A percentile compares a stretch with the other conserved stretches of the same genome.
These are phyloP conservation scores for Camellia lanceoleosa DNA, from an alignment of 148 eudicot genomes.

Conservation along the genomic window DNA sequence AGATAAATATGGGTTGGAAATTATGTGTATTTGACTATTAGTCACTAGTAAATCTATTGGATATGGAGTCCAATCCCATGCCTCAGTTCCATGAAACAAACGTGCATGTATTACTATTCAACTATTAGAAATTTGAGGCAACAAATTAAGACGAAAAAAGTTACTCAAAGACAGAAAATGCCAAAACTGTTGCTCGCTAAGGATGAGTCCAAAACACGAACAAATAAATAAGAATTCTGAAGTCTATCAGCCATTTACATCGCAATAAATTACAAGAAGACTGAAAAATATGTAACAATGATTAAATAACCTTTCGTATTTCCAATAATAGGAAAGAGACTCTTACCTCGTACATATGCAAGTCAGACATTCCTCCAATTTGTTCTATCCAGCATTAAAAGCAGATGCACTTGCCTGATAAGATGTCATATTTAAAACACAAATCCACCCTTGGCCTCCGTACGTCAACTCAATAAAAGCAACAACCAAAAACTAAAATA, in stretches of 20 bases:
- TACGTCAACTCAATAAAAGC: conserved; percentile 25
- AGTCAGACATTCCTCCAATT: conserved; percentile 57
- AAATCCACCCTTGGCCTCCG: conserved; percentile 32
- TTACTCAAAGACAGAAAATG: background rate
- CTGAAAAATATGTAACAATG: background rate
- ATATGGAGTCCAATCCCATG: too few relatives aligned
- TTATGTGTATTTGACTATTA: too few relatives aligned
- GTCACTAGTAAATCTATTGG: too few relatives aligned
- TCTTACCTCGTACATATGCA: conserved; percentile 56
- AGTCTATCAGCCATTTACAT: background rate
- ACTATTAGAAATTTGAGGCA: background rate
- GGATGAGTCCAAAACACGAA: background rate
- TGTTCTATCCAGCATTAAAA: conserved; percentile 43
- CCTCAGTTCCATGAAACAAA: background rate
- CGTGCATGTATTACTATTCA: background rate
- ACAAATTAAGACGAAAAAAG: background rate
- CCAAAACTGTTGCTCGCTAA: background rate
- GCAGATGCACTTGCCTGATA: conserved; percentile 20
- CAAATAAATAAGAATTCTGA: background rate
- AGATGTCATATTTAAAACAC: conserved; percentile 30
- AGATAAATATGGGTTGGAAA: too few relatives aligned
- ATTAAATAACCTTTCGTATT: background rate
- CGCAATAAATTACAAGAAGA: background rate
- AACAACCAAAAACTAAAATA: conserved; percentile 14
- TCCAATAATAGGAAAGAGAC: conserved; percentile 3